A percentile compares a stretch with the other conserved stretches of the same genome.
phyloP scores from a whole-genome alignment of 2,329 filamentous ascomycete genomes.

The Fusarium sp. region DNA sequence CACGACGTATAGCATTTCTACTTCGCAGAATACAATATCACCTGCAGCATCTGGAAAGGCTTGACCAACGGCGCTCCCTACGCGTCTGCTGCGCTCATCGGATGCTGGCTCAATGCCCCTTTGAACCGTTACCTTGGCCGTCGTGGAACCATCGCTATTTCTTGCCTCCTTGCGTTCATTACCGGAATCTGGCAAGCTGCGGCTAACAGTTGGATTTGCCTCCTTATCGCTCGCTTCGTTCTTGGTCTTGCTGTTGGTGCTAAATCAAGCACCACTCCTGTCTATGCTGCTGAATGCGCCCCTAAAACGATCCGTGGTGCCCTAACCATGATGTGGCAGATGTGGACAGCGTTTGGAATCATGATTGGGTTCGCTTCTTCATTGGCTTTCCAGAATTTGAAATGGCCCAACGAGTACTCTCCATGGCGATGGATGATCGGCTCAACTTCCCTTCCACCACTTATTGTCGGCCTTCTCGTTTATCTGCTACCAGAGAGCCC shows the following conservation, averaged over 20 bases:
- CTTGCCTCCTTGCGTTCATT: conserved; percentile 67
- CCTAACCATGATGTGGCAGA: conserved; percentile 83
- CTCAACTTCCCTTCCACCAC: conserved; percentile 67
- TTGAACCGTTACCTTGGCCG: conserved; percentile 74
- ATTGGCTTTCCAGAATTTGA: conserved; percentile 67
- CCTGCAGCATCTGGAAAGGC: conserved; percentile 57
- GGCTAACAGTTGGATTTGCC: conserved; percentile 66
- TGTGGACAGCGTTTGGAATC: conserved; percentile 57
- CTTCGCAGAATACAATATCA: conserved; percentile 54
- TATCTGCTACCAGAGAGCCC: conserved; percentile 73
- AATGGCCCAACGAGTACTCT: conserved; percentile 58
- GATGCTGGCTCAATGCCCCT: conserved; percentile 57
- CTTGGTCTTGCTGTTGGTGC: conserved; percentile 79
- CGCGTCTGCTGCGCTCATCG: conserved; percentile 63
- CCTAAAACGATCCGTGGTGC: conserved; percentile 78
- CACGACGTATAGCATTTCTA: conserved; percentile 53
- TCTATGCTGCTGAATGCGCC: conserved; percentile 81
- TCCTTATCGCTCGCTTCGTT: conserved; percentile 75
- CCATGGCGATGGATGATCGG: conserved; percentile 74
- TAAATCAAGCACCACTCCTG: conserved; percentile 75
- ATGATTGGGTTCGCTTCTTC: conserved; percentile 66
- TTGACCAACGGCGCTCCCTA: conserved; percentile 70
- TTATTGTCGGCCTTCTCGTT: conserved; percentile 71
- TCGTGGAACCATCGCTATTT: conserved; percentile 74
- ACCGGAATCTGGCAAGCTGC: conserved; percentile 62